Evolutionary conservation across 2,329 filamentous ascomycete genomes (phyloP), one percentile per base, ranked within the genome.

Genomic region (Metarhizium guizhouense): DNA sequence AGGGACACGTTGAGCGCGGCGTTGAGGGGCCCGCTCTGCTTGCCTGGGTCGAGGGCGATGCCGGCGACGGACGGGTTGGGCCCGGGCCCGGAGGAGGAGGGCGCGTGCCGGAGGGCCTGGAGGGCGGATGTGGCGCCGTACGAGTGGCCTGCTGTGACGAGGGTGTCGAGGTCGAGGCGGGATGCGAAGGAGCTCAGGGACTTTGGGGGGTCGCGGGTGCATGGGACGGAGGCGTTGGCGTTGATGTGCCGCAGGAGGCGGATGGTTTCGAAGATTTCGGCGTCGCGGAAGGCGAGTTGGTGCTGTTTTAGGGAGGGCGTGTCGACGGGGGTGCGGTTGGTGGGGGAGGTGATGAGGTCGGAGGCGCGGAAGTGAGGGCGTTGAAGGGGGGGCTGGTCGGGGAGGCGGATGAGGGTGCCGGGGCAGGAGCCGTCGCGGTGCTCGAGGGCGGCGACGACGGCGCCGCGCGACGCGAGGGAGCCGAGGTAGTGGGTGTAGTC

Each of bases 31-130:
- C 85, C 85, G 58, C 79, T 83, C 2, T 72, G 70, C 66, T 88
- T 88, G 53, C 85, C 85, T 0, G 85, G 84, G 65, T 88, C 85
- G 34, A 88, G 74, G 52, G 82, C 75, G 57, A 88, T 78, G 20
- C 75, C 84, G 3, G 79, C 83, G 1, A 76, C 73, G 58, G 84
- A 77, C 0, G 55, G 64, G 61, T 57, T 72, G 56, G 50, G 59
- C 38, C 11, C 8, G 10, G 11, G 8, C 10, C 11, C 36, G 11
- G 38, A 5, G 72, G 7, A 72, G 4, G 58, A 59, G 43, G 64
- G 60, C 29, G 63, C 77, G 40, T 70, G 72, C 53, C 78, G 78
- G n/a, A 86, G 72, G 3, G 80, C 77, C 57, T 84, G 82, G 20
- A 87, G 71, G 0, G 81, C 83, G 3, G 81, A 76, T 0, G 85